Conservation (phyloP, 441 rosid species). For the Croton laevigatus region DNA sequence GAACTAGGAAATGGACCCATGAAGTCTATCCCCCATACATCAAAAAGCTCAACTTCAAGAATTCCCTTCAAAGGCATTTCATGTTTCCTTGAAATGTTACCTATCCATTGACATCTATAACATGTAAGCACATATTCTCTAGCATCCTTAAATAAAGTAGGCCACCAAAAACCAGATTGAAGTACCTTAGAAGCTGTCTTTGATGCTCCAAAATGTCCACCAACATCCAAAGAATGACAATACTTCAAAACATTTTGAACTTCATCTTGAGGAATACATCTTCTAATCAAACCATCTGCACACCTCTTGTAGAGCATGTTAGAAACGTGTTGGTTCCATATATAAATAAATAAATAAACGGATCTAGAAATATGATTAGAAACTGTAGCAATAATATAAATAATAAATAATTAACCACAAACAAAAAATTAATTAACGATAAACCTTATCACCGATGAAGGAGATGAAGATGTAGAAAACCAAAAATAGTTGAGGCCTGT, state of each 20-base stretch:
- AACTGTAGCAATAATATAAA: too few relatives aligned
- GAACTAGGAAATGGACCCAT: not conserved
- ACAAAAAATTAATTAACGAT: too few relatives aligned
- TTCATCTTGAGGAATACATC: not conserved
- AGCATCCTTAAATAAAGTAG: not conserved
- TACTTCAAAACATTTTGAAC: not conserved
- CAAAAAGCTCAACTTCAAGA: not conserved
- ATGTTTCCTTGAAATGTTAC: not conserved
- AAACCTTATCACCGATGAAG: too few relatives aligned
- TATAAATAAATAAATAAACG: too few relatives aligned
- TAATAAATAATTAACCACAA: too few relatives aligned
- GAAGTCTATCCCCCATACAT: not conserved
- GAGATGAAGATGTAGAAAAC: too few relatives aligned
- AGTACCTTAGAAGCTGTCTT: not conserved
- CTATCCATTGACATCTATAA: not conserved
- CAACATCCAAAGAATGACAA: too few relatives aligned
- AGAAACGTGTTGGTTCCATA: too few relatives aligned
- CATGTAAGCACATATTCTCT: not conserved
- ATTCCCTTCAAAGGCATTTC: not conserved
- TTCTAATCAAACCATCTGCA: not conserved
- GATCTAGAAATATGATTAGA: too few relatives aligned
- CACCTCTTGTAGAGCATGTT: not conserved
- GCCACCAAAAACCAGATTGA: not conserved
- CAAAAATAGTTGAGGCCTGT: too few relatives aligned
- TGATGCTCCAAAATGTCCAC: not conserved